These are phyloP conservation scores for Termitomyces heimii DNA, from an alignment of 768 basidiomycete genomes.

Conservation along the genomic window DNA sequence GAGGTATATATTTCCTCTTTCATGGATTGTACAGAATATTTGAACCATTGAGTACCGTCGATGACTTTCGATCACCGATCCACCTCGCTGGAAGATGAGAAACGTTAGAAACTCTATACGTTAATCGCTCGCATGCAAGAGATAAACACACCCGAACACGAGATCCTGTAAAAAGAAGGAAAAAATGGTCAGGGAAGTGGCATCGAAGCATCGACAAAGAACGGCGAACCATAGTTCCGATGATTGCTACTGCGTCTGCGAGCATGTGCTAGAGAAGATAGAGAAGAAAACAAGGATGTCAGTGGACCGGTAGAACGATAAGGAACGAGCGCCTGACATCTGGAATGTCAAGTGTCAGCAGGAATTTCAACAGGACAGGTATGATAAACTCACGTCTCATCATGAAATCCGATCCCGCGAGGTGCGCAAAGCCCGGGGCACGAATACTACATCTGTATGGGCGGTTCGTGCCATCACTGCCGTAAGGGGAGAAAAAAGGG, in stretches of 20 bases:
- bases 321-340: constrained; percentile 33
- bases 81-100: constrained; percentile 14
- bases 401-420: constrained; percentile 97
- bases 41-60: not conserved
- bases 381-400: constrained; percentile 69
- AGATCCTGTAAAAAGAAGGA: constrained; percentile 49
- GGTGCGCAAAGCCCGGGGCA: constrained; percentile 93
- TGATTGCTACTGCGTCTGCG: constrained; percentile 93
- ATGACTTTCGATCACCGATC: constrained; percentile 13
- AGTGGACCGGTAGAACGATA: constrained; percentile 7
- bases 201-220: constrained; percentile 2
- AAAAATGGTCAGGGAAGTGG: constrained; percentile 6
- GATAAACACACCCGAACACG: constrained; percentile 79
- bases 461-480: constrained; percentile 87
- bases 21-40: not conserved
- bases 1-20: not conserved
- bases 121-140: not conserved
- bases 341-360: constrained; percentile 18
- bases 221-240: constrained; percentile 86
- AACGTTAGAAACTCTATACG: not conserved
- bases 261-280: constrained; percentile 69
- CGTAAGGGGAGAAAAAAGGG: not conserved
- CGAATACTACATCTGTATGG: constrained; percentile 98
- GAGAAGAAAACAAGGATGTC: constrained; percentile 11
- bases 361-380: not conserved